Percentiles rank a stretch among this genome's conserved stretches.
phyloP scores from a whole-genome alignment of 352 stramenopile species.

The Phytophthora fragariaefolia region DNA sequence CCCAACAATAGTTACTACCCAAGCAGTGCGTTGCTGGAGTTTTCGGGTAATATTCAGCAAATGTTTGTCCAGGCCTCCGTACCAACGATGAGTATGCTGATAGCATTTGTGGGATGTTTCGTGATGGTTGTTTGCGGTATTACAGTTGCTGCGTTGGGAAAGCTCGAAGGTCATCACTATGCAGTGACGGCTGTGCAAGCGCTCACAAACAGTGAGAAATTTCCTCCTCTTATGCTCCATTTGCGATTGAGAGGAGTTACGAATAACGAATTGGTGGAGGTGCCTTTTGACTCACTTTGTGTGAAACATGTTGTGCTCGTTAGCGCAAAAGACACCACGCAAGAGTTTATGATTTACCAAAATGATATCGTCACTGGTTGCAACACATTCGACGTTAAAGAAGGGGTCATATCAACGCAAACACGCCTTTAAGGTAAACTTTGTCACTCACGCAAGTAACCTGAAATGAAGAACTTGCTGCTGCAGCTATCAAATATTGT shows the following conservation, averaged over 20 bases:
- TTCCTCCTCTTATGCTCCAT: conserved; percentile 15
- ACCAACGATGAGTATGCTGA: neutral
- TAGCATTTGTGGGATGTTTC: conserved; percentile 4
- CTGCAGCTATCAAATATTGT: too few relatives aligned
- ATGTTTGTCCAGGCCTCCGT: conserved; percentile 19
- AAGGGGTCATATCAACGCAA: too few relatives aligned
- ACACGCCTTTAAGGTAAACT: too few relatives aligned
- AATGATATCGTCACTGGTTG: too few relatives aligned
- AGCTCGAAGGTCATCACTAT: conserved; percentile 2
- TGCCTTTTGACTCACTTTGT: conserved; percentile 8
- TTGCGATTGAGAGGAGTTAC: conserved; percentile 2
- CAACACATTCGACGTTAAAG: too few relatives aligned
- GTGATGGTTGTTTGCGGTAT: conserved; percentile 6
- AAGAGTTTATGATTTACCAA: conserved; percentile 10
- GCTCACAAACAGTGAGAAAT: conserved; percentile 19
- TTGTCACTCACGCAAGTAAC: too few relatives aligned
- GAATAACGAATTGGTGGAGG: neutral
- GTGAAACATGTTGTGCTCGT: conserved; percentile 11
- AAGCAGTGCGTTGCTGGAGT: conserved; percentile 1
- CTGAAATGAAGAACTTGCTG: too few relatives aligned
- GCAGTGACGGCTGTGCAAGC: conserved; percentile 4
- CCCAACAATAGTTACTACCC: neutral
- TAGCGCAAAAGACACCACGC: neutral
- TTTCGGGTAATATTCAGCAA: conserved; percentile 17
- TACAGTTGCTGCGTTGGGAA: neutral